phyloP scores from a whole-genome alignment of 768 basidiomycete genomes.

The Cystobasidium tubakii region DNA sequence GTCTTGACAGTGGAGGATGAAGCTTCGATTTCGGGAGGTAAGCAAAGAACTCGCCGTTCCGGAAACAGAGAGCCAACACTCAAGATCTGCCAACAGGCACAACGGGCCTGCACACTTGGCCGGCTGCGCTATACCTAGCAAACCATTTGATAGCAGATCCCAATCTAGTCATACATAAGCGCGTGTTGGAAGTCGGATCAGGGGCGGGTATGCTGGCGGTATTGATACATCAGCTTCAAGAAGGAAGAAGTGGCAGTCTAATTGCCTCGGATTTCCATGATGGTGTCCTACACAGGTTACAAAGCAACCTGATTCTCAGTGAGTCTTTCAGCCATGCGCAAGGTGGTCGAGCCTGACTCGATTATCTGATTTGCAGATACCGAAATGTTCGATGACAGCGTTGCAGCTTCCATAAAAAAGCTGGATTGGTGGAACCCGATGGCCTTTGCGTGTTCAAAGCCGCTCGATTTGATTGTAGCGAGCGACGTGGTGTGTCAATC shows the following conservation, averaged over 20 bases:
- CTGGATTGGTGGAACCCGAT: background rate
- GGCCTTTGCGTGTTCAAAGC: background rate
- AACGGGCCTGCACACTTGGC: conserved; percentile 36
- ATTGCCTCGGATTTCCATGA: conserved; percentile 34
- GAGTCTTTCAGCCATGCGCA: background rate
- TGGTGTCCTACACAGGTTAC: background rate
- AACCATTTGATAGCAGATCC: conserved; percentile 44
- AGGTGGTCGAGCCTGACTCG: background rate
- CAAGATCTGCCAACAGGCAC: conserved; percentile 5
- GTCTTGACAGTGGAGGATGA: conserved; percentile 11
- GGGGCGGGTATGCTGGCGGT: conserved; percentile 49
- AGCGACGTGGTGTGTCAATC: conserved; percentile 9
- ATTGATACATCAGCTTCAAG: conserved; percentile 35
- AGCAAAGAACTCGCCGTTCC: background rate
- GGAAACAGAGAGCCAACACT: background rate
- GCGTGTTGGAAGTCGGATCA: conserved; percentile 50
- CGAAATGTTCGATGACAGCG: background rate
- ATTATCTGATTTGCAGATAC: background rate
- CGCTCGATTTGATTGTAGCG: conserved; percentile 16
- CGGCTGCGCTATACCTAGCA: conserved; percentile 18
- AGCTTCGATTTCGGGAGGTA: conserved; percentile 32
- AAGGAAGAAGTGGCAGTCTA: background rate
- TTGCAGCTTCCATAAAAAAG: background rate
- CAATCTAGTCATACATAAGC: conserved; percentile 40
- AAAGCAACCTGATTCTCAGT: conserved; percentile 17